Evolutionary conservation across 139 green algal species (phyloP).

Genomic region (Coelastrella sp.): DNA sequence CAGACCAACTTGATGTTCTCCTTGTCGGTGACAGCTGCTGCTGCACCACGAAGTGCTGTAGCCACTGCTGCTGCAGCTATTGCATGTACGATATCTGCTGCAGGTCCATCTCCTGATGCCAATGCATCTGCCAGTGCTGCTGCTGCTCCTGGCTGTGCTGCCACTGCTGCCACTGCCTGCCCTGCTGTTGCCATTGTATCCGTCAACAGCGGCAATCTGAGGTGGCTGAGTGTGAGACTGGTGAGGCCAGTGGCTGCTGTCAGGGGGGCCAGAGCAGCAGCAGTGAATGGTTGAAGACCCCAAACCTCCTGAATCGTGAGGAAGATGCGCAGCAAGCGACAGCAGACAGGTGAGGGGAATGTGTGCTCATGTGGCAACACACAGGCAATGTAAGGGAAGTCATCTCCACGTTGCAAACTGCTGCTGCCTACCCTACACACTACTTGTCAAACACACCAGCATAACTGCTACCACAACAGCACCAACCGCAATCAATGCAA

Average conservation of each 20-base stretch:
- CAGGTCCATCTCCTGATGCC: background rate
- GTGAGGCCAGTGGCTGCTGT: conserved; percentile 24
- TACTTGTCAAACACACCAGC: too few relatives aligned
- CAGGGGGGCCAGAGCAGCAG: conserved; percentile 11
- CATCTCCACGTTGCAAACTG: too few relatives aligned
- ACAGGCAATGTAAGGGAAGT: background rate
- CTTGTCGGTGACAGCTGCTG: background rate
- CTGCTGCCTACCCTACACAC: too few relatives aligned
- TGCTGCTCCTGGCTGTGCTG: conserved; percentile 14
- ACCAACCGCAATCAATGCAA: background rate
- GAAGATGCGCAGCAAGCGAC: too few relatives aligned
- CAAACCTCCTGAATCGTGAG: conserved; percentile 35
- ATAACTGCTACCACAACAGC: too few relatives aligned
- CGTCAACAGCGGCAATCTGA: background rate
- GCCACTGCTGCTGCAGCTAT: background rate
- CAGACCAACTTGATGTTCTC: background rate
- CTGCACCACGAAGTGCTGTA: background rate
- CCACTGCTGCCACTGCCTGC: background rate
- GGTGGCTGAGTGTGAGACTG: conserved; percentile 36
- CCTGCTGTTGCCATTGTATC: conserved; percentile 34
- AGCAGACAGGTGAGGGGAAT: too few relatives aligned
- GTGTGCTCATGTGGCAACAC: background rate
- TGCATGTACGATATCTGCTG: background rate
- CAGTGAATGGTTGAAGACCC: conserved; percentile 22
- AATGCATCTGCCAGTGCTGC: conserved; percentile 6